Evolutionary conservation across 352 stramenopile species (phyloP), one percentile per base, ranked within the genome.

Genomic region (Pythium scleroteichum): DNA sequence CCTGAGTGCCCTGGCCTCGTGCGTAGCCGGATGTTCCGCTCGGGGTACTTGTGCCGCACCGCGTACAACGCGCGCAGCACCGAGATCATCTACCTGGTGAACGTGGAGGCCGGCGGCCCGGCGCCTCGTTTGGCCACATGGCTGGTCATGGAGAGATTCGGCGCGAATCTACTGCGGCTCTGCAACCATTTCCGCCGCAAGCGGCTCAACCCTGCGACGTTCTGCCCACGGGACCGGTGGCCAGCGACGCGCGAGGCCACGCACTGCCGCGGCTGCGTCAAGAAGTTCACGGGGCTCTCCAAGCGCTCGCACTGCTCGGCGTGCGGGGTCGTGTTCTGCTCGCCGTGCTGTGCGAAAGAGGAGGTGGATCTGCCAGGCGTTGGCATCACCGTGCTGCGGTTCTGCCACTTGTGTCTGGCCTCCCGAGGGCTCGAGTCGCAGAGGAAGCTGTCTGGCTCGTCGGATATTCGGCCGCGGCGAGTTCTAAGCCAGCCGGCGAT

Each of bases 1-100:
- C 41, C 41, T 4, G 41, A 61, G 22, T 66, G 55, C 14, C 62
- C 62, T 2, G 62, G 65, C 42, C 49, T 70, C 35, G 41, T 80
- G 20, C 55, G 62, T n/a, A 62, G 62, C 41, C 68, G 42, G 12
- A 81, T 85, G 73, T 81, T 85, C 59, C 60, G 69, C 26, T 85
- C 78, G 19, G 78, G 75, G 2, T 85, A 78, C 44, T 78, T 84
- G 53, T 47, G 78, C 5, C 71, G 72, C 44, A 41, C 76, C 9
- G 6, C 8, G 9, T 4, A 12, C 22, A 32, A 20, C 3, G 23
- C n/a, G 29, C 19, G 7, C 16, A 19, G 8, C 4, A 88, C 78
- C 26, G 82, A 88, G 67, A 83, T 88, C 32, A 70, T 88, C 23
- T 86, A 88, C 62, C 67, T 88, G 53, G 64, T 84, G 14, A 76